These are phyloP conservation scores for Combretum micranthum DNA, from an alignment of 345 rosid genomes.

Conservation along the genomic window DNA sequence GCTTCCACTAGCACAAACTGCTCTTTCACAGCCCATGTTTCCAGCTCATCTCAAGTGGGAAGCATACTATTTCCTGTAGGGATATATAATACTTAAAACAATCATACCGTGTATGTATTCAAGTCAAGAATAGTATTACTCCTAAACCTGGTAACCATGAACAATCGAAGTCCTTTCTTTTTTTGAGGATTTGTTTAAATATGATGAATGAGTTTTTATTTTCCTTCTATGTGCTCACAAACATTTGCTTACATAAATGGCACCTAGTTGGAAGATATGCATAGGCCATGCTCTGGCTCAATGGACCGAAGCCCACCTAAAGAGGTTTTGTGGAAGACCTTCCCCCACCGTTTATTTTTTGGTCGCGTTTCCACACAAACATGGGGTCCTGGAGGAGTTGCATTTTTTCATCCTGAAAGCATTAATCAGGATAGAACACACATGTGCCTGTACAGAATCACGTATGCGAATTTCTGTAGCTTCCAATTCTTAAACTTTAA, in stretches of 20 bases:
- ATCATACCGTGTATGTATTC: no score
- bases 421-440: slow-evolving; percentile 33
- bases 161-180: no score
- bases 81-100: no score
- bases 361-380: slow-evolving; percentile 49
- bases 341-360: slow-evolving; percentile 72
- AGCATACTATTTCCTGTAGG: no score
- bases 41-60: no score
- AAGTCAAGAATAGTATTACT: no score
- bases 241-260: not conserved
- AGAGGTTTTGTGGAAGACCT: slow-evolving; percentile 62
- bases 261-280: slow-evolving; percentile 69
- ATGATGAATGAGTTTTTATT: not conserved
- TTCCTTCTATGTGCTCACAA: not conserved
- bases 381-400: slow-evolving; percentile 92
- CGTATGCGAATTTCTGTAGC: slow-evolving; percentile 36
- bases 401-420: slow-evolving; percentile 64
- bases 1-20: no score
- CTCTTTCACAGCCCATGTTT: no score
- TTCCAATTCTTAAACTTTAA: slow-evolving; percentile 1
- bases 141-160: no score
- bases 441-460: slow-evolving; percentile 69
- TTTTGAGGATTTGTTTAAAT: not conserved
- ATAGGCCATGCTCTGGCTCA: slow-evolving; percentile 58
- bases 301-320: slow-evolving; percentile 64